Conservation (phyloP, 495 filamentous ascomycete genomes). For the Neurospora pannonica region DNA sequence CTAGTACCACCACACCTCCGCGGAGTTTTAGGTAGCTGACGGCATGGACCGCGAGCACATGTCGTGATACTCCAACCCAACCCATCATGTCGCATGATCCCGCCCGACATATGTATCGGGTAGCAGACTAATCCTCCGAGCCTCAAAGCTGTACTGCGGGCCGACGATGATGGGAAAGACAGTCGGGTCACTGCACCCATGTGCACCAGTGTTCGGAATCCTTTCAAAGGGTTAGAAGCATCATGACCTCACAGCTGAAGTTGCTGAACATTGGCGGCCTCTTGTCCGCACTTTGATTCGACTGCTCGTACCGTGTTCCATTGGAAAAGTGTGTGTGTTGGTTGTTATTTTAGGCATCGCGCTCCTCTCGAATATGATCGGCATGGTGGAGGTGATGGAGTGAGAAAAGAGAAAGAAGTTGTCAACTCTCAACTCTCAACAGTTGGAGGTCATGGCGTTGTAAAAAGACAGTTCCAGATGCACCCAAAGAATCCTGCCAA, state of each 20-base stretch:
- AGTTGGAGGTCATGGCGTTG: background rate
- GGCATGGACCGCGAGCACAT: background rate
- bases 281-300: background rate
- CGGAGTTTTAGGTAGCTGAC: background rate
- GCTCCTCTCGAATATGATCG: background rate
- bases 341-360: background rate
- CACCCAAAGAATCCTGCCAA: background rate
- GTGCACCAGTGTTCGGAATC: background rate
- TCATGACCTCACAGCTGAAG: background rate
- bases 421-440: background rate
- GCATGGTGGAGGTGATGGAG: background rate
- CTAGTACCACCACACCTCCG: background rate
- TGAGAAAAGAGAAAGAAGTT: background rate
- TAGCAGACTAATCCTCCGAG: background rate
- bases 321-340: background rate
- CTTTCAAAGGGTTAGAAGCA: background rate
- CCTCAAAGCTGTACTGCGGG: background rate
- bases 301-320: background rate
- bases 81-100: background rate
- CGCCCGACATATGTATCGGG: background rate
- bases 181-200: background rate
- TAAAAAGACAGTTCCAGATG: background rate
- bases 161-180: background rate
- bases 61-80: background rate
- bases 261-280: background rate